Evolutionary conservation across 306 rosid species (phyloP).

Genomic region (Argentina anserina): DNA sequence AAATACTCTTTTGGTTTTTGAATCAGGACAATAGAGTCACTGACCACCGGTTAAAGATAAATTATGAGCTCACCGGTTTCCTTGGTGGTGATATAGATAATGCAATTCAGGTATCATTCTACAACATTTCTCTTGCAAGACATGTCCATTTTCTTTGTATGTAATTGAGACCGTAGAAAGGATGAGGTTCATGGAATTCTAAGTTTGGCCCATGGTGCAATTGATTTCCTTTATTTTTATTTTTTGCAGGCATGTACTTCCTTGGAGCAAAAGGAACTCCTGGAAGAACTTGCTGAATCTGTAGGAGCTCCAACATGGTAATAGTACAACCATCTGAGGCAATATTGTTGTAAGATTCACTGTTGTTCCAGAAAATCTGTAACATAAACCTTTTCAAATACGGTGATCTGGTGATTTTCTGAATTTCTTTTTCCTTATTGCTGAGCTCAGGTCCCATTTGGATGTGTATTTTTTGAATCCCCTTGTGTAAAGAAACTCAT

Average conservation of each 20-base stretch:
- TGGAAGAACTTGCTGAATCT: conserved; percentile 89
- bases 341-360: background rate
- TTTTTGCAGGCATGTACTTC: conserved; percentile 67
- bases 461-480: background rate
- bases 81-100: conserved; percentile 74
- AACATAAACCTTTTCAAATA: background rate
- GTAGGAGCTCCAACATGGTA: conserved; percentile 51
- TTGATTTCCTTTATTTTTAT: conserved; percentile 9
- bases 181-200: background rate
- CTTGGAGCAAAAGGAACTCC: conserved; percentile 79
- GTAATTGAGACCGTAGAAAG: background rate
- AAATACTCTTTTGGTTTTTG: conserved; percentile 2
- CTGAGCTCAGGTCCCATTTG: background rate
- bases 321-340: conserved; percentile 29
- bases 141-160: background rate
- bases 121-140: background rate
- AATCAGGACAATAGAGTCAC: conserved; percentile 90
- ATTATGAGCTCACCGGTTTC: conserved; percentile 84
- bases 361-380: background rate
- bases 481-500: conserved; percentile 1
- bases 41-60: conserved; percentile 85
- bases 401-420: background rate
- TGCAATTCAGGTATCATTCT: conserved; percentile 75
- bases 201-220: background rate
- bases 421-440: background rate